Base-by-base conservation (phyloP, 768 basidiomycete genomes). In the Chalciporus chontae region DNA sequence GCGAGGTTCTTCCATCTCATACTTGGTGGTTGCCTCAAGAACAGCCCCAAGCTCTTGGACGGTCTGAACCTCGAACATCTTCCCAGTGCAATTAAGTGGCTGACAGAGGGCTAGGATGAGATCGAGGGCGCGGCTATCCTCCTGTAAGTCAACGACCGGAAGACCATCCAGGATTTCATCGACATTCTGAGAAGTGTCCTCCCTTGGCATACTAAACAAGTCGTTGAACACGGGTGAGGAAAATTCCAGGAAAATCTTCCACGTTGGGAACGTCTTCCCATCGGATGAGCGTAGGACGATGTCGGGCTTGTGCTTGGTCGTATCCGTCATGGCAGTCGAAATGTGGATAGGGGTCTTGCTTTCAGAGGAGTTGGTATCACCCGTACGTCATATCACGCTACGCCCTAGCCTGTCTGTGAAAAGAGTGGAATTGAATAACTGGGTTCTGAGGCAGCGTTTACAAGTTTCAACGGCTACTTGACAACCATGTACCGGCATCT, bases 201-300 rank as follows among this genome's bases (percentile, higher is more conserved):
- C n/a, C 17, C 52, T 56, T 13, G 59, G 46, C 15, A 61, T 14
- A 15, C 43, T 27, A 44, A 59, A 53, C 60, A 59, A 55, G 26
- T 39, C 45, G 3, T 18, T 17, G 42, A 62, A 61, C 0, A 60
- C 26, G 0, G 60, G 40, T 3, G 60, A 62, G 4, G 49, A 42
- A 0, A 59, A 26, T 14, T 48, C 50, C 8, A 56, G 17, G 2
- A 56, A 4, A 0, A 23, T 27, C 15, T 53, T 59, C 56, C 49
- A 59, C 5, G 53, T 45, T 1, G 40, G 6, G 27, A 55, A 51
- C 3, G n/a, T 21, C 3, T 18, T 3, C 15, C 29, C 26, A 32
- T 59, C 53, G 13, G 60, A 53, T 14, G 53, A 52, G 13, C 57
- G 51, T 13, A 62, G 49, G 24, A 56, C 21, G 15, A 59, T 10